Evolutionary conservation across 2,329 filamentous ascomycete genomes (phyloP), one percentile per base, ranked within the genome.

Genomic region (Apiospora phragmitis): DNA sequence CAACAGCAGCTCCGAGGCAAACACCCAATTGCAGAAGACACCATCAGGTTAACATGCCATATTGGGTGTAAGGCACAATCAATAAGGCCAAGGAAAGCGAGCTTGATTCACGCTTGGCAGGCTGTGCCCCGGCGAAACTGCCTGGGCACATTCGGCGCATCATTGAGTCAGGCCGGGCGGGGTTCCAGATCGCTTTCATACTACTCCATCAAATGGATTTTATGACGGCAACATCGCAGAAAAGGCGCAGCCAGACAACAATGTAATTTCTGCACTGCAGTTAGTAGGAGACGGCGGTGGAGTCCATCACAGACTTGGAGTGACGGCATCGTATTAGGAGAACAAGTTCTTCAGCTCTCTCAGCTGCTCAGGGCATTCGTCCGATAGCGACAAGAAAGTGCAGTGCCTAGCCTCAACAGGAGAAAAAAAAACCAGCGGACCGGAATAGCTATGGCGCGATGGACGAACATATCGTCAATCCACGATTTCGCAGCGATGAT

Each of bases 401-500:
- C 9, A 62, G 55, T 38, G 32, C 18, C 29, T 21, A 62, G 18
- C 32, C 55, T n/a, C 8, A 32, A 38, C 51, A 9, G 16, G 32
- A 62, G 18, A 38, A 9, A 21, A 1, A 1, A 4, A 62, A 38
- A 18, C 55, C 55, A 29, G 32, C 55, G 11, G 32, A 14, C 35
- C 32, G 55, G 55, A 62, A 38, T 8, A 62, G 32, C 55, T 12
- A n/a, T 62, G 55, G 55, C 55, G 55, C 55, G 18, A 62, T 62
- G 29, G 11, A 35, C 29, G 9, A 38, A 62, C 16, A 59, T 35
- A 21, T 18, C 51, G 29, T 16, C 7, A 9, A 32, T 32, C 26
- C 49, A 18, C 49, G 49, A 29, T 9, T 29, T 29, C 47, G 29
- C 41, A 12, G 67, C 35, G 67, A 65, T 71, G 70, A 71, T 69